A percentile compares a stretch with the other conserved stretches of the same genome.
Conservation (phyloP, 108 stramenopile genomes). For the Fragilaria crotonensis region DNA sequence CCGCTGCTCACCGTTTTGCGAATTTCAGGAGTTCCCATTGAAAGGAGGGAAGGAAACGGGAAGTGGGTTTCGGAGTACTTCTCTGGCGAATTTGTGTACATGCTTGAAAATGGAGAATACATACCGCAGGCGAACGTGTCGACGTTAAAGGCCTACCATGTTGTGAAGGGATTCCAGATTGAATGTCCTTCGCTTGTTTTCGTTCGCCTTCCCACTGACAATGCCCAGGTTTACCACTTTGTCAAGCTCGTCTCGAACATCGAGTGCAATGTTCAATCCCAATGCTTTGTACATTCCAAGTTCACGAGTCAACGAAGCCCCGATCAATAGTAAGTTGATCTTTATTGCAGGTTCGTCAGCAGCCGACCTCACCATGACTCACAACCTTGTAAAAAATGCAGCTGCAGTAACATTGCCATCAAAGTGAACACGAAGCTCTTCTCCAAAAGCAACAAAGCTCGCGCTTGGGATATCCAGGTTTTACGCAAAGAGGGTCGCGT, state of each 20-base stretch:
- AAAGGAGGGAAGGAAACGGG: background rate
- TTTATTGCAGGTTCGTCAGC: too few species aligned
- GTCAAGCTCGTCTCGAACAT: slow-evolving; percentile 11
- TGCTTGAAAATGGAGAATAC: background rate
- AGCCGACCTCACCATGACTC: too few species aligned
- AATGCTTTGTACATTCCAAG: slow-evolving; percentile 12
- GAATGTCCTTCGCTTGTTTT: slow-evolving; percentile 10
- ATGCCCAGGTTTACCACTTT: background rate
- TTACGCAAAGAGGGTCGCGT: background rate
- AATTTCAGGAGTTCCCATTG: background rate
- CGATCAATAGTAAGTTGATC: slow-evolving; percentile 13
- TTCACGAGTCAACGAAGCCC: background rate
- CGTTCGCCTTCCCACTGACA: slow-evolving; percentile 1
- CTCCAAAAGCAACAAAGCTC: slow-evolving; percentile 6
- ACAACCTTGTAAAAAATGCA: too few species aligned
- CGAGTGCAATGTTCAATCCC: background rate
- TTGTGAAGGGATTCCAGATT: slow-evolving; percentile 2
- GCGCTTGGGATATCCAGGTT: slow-evolving; percentile 7
- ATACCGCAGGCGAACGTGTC: background rate
- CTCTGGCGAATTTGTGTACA: background rate
- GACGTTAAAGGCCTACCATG: background rate
- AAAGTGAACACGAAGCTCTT: slow-evolving; percentile 22
- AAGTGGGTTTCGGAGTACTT: background rate
- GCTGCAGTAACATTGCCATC: slow-evolving; percentile 16
- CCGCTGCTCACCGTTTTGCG: too few species aligned